Conservation (phyloP, 2,329 filamentous ascomycete genomes). For the Aspergillus ustus region DNA sequence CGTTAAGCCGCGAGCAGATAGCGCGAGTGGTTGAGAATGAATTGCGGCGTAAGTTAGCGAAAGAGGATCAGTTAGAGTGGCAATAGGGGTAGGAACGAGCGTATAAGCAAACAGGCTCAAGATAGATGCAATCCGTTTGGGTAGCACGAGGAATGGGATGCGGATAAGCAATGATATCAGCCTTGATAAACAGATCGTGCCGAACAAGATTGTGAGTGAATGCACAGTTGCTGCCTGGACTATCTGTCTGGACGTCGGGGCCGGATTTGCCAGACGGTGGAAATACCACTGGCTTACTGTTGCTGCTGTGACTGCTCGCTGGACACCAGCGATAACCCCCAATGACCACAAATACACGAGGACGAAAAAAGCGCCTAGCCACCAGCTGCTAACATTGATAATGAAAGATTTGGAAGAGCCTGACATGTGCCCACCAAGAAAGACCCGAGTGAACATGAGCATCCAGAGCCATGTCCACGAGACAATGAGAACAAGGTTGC, state of each 20-base stretch:
- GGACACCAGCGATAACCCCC: constrained; percentile 82
- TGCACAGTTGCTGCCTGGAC: constrained; percentile 83
- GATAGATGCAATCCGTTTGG: constrained; percentile 71
- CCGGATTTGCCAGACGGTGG: constrained; percentile 80
- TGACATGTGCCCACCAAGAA: constrained; percentile 86
- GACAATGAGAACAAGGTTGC: constrained; percentile 74
- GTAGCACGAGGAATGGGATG: constrained; percentile 82
- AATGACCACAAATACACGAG: constrained; percentile 96
- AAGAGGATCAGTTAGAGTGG: constrained; percentile 85
- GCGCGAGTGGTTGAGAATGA: constrained; percentile 80
- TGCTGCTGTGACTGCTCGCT: constrained; percentile 88
- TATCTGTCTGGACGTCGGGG: constrained; percentile 77
- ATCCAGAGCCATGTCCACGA: constrained; percentile 96
- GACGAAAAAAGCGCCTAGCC: constrained; percentile 89
- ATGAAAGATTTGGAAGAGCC: constrained; percentile 66
- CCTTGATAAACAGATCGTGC: constrained; percentile 87
- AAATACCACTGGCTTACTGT: constrained; percentile 99
- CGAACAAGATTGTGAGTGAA: constrained; percentile 83
- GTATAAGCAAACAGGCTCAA: constrained; percentile 75
- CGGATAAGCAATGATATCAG: constrained; percentile 79
- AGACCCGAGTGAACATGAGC: constrained; percentile 93
- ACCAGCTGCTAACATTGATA: constrained; percentile 89
- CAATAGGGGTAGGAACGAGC: constrained; percentile 82
- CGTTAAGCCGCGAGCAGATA: constrained; percentile 77
- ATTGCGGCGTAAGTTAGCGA: constrained; percentile 93